Evolutionary conservation across 2,329 filamentous ascomycete genomes (phyloP), one percentile per base, ranked within the genome.

Genomic region (Colletotrichum chlorophyti): DNA sequence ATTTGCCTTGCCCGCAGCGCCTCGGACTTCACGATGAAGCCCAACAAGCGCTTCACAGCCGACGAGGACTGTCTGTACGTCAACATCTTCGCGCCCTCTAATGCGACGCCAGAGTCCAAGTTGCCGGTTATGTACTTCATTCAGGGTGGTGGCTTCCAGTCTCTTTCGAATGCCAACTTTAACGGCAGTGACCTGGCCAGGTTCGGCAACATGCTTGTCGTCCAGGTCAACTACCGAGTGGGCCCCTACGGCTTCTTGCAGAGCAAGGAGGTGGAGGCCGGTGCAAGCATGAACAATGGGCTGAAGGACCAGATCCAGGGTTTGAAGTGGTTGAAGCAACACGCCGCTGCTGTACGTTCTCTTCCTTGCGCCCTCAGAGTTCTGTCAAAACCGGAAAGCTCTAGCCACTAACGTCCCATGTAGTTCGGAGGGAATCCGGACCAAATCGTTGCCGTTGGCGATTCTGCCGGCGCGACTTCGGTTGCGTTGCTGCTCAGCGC

Each of bases 171-270:
- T 24, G 51, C 55, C 7, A 59, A 59, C 43, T 59, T 59, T 38
- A 59, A 59, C 51, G 55, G 55, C 12, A 59, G 55, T 8, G 43
- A 55, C 19, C 43, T 59, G 11, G 55, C 55, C 51, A 87, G n/a
- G 10, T 59, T 59, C 4, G 55, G 55, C 11, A 59, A 59, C 51
- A 87, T 92, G 23, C 74, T 93, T 0, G 84, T 91, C 0, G 88
- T 93, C 2, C 87, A 80, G 9, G 82, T 91, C 72, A 93, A 92
- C 72, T 93, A 93, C 68, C 86, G 91, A 5, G 88, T 93, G 10
- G 90, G 90, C 0, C 81, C 84, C 0, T 92, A 86, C 64, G 90
- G 91, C 0, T 93, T 93, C 68, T 77, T 93, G 11, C 83, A 84
- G 2, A 78, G 85, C 53, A 74, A 81, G 14, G 81, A 88, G 51